phyloP scores from a whole-genome alignment of 495 filamentous ascomycete genomes.

The Penicillium egyptiacum region DNA sequence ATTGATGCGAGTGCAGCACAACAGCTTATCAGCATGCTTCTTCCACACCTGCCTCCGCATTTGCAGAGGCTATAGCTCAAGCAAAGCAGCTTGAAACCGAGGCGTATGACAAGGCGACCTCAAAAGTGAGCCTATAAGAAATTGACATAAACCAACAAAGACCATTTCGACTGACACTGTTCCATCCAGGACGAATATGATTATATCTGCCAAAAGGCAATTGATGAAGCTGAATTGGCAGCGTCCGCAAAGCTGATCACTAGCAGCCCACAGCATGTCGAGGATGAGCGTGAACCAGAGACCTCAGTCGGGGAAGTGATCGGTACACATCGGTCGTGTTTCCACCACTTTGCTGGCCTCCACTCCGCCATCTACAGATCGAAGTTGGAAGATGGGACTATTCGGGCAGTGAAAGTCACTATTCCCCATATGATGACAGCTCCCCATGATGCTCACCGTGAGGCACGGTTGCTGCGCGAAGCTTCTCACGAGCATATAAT shows the following conservation, averaged over 20 bases:
- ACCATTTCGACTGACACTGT: not conserved
- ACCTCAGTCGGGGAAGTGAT: conserved; percentile 50
- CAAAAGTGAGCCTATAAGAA: conserved; percentile 32
- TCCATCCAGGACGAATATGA: conserved; percentile 49
- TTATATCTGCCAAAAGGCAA: conserved; percentile 40
- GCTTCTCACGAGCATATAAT: conserved; percentile 58
- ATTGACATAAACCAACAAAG: not conserved
- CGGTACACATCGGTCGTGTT: conserved; percentile 69
- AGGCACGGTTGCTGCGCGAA: conserved; percentile 67
- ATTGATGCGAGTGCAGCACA: conserved; percentile 40
- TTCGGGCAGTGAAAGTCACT: conserved; percentile 86
- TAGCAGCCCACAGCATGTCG: conserved; percentile 19
- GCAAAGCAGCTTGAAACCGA: conserved; percentile 42
- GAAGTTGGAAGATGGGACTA: conserved; percentile 28
- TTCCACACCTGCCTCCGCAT: conserved; percentile 37
- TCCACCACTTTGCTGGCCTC: conserved; percentile 69
- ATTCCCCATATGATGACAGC: conserved; percentile 66
- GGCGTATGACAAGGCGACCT: conserved; percentile 41
- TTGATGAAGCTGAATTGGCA: conserved; percentile 37
- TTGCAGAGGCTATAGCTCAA: conserved; percentile 44
- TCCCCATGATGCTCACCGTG: conserved; percentile 77
- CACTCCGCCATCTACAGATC: conserved; percentile 82
- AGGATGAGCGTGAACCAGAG: conserved; percentile 12
- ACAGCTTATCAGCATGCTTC: conserved; percentile 43
- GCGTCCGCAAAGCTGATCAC: conserved; percentile 20